Evolutionary conservation across 1,284 basidiomycete species (phyloP).

Genomic region (Cutaneotrichosporon spelunceum): DNA sequence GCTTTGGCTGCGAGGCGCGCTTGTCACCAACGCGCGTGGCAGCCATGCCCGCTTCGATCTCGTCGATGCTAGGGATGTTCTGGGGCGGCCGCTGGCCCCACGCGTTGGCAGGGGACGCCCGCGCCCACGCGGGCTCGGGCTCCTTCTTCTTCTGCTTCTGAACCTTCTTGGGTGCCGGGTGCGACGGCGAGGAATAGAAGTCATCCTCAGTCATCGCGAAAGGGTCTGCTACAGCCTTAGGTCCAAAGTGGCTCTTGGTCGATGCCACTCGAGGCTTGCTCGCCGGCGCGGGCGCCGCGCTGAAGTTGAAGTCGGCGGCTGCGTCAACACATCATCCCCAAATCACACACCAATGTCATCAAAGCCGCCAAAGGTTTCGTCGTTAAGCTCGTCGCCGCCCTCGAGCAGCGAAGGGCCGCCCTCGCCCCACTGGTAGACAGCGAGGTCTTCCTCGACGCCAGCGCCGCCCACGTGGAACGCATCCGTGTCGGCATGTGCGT

Average conservation of each 20-base stretch:
- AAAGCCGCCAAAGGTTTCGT: conserved; percentile 85
- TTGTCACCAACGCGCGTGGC: conserved; percentile 26
- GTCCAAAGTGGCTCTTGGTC: conserved; percentile 41
- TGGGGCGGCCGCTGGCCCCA: conserved; percentile 52
- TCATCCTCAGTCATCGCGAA: conserved; percentile 52
- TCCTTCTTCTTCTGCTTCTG: conserved; percentile 28
- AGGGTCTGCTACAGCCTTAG: conserved; percentile 42
- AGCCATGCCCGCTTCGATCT: conserved; percentile 88
- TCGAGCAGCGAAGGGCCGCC: conserved; percentile 87
- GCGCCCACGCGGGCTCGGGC: conserved; percentile 31
- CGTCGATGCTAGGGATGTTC: conserved; percentile 75
- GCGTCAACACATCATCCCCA: conserved; percentile 9
- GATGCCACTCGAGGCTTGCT: conserved; percentile 35
- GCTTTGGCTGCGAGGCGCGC: conserved; percentile 19
- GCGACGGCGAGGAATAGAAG: conserved; percentile 40
- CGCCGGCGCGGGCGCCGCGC: conserved; percentile 32
- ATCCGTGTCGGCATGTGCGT: conserved; percentile 25
- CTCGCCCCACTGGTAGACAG: conserved; percentile 57
- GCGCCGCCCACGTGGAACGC: conserved; percentile 46
- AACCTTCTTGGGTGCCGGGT: conserved; percentile 29
- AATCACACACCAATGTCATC: conserved; percentile 63
- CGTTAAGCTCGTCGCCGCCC: conserved; percentile 83
- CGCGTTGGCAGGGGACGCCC: conserved; percentile 47
- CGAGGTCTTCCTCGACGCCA: conserved; percentile 64
- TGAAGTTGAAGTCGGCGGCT: conserved; percentile 94